Percentiles rank a stretch among this genome's conserved stretches.
Evolutionary conservation across 2,329 filamentous ascomycete species (phyloP).

Genomic region (Ophiognomonia clavigignenti-juglandacearum): DNA sequence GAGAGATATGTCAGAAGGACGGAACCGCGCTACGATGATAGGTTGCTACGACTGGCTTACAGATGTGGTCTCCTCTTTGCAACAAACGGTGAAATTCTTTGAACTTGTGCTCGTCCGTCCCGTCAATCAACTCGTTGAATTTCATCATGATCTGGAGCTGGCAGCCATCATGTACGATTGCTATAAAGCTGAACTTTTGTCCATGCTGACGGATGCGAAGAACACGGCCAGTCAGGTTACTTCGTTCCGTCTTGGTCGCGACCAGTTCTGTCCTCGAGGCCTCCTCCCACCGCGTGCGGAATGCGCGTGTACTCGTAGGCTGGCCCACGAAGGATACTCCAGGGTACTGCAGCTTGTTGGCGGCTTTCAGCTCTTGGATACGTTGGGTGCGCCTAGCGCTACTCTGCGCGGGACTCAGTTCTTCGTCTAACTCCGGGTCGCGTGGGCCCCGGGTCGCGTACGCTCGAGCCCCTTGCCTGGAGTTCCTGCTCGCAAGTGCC

Average conservation of each 20-base stretch:
- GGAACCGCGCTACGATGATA: constrained; percentile 1
- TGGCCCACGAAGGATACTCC: constrained; percentile 47
- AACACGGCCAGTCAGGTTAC: constrained; percentile 60
- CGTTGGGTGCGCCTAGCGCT: constrained; percentile 27
- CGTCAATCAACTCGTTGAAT: constrained; percentile 42
- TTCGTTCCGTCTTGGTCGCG: neutral
- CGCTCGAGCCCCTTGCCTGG: too few species aligned
- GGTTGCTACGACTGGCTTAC: constrained; percentile 50
- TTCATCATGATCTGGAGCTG: constrained; percentile 75
- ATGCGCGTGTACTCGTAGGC: constrained; percentile 34
- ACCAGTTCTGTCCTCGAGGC: neutral
- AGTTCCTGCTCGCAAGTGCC: neutral
- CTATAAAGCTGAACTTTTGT: constrained; percentile 78
- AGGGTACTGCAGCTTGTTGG: constrained; percentile 42
- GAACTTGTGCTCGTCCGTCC: constrained; percentile 38
- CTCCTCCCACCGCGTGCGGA: constrained; percentile 28
- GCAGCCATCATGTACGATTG: constrained; percentile 68
- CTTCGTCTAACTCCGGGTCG: too few species aligned
- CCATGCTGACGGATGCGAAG: constrained; percentile 66
- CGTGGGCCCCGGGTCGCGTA: too few species aligned
- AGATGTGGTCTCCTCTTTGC: constrained; percentile 77
- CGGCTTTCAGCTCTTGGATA: constrained; percentile 48
- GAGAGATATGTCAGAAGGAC: constrained; percentile 6
- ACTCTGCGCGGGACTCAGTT: constrained; percentile 10
- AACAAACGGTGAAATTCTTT: constrained; percentile 61